Evolutionary conservation across 2,329 filamentous ascomycete genomes (phyloP).

Genomic region (Colletotrichum australisinense): DNA sequence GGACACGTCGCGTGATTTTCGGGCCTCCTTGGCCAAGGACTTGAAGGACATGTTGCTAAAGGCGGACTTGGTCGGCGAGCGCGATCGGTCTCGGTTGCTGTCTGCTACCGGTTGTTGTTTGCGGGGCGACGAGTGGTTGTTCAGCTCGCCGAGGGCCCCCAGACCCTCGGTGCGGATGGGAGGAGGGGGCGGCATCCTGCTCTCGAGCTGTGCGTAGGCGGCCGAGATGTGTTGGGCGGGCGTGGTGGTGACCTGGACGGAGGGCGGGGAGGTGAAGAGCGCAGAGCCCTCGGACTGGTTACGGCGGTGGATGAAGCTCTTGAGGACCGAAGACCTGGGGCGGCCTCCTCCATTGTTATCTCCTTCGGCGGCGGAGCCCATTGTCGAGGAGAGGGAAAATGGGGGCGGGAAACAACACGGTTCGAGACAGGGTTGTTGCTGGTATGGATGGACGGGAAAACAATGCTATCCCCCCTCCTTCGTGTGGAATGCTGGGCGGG

Average conservation of each 20-base stretch:
- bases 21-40: constrained; percentile 51
- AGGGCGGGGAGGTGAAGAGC: constrained; percentile 39
- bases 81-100: constrained; percentile 45
- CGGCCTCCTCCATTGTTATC: constrained; percentile 34
- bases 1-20: constrained; percentile 57
- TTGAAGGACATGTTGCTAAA: constrained; percentile 58
- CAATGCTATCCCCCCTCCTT: background rate
- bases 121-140: constrained; percentile 60
- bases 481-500: constrained; percentile 16
- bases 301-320: constrained; percentile 61
- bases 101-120: constrained; percentile 43
- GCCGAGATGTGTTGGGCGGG: constrained; percentile 34
- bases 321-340: constrained; percentile 61
- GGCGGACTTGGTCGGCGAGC: constrained; percentile 57
- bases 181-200: constrained; percentile 46
- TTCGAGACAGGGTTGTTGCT: constrained; percentile 32
- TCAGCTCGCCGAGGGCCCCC: constrained; percentile 66
- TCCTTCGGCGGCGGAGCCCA: constrained; percentile 30
- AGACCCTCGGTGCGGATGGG: constrained; percentile 46
- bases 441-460: constrained; percentile 23
- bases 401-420: constrained; percentile 7
- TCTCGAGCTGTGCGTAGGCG: constrained; percentile 34
- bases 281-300: constrained; percentile 56
- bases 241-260: constrained; percentile 38
- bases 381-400: constrained; percentile 25